These are phyloP conservation scores for Bacterosira constricta DNA, from an alignment of 108 stramenopile species.

Conservation along the genomic window DNA sequence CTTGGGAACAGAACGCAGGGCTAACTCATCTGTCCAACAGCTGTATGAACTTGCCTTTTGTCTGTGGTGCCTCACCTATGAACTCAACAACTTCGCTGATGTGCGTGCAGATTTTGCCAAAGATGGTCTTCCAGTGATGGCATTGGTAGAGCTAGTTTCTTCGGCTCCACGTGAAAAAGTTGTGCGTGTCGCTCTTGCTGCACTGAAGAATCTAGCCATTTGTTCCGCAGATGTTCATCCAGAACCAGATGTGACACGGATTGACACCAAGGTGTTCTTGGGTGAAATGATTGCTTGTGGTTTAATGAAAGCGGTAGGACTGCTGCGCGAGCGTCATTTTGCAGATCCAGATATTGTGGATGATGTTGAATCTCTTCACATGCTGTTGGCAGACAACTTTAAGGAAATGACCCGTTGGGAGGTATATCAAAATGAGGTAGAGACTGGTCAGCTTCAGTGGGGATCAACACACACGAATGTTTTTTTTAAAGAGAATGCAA, in stretches of 20 bases:
- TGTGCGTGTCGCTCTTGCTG: conserved; percentile 74
- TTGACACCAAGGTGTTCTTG: conserved; percentile 56
- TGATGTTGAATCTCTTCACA: conserved; percentile 69
- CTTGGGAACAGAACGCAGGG: conserved; percentile 54
- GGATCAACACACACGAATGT: conserved; percentile 87
- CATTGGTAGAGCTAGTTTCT: conserved; percentile 69
- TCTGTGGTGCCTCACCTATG: conserved; percentile 94
- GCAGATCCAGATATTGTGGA: conserved; percentile 83
- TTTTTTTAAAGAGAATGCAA: conserved; percentile 80
- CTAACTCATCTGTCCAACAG: conserved; percentile 88
- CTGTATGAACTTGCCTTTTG: conserved; percentile 95
- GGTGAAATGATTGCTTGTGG: conserved; percentile 79
- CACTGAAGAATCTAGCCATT: conserved; percentile 72
- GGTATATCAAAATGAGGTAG: conserved; percentile 80
- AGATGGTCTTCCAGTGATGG: conserved; percentile 67
- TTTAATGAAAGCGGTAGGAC: conserved; percentile 64
- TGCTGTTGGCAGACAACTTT: conserved; percentile 66
- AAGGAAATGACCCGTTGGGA: conserved; percentile 86
- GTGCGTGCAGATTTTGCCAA: conserved; percentile 83
- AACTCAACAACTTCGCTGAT: conserved; percentile 66
- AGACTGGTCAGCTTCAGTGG: conserved; percentile 86
- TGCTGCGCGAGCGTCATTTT: conserved; percentile 66
- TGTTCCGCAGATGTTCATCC: conserved; percentile 48
- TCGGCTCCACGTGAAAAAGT: conserved; percentile 88
- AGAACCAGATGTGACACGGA: conserved; percentile 38